These are phyloP conservation scores for Trichoderma koningiopsis DNA, from an alignment of 2,329 filamentous ascomycete genomes.

Conservation along the genomic window DNA sequence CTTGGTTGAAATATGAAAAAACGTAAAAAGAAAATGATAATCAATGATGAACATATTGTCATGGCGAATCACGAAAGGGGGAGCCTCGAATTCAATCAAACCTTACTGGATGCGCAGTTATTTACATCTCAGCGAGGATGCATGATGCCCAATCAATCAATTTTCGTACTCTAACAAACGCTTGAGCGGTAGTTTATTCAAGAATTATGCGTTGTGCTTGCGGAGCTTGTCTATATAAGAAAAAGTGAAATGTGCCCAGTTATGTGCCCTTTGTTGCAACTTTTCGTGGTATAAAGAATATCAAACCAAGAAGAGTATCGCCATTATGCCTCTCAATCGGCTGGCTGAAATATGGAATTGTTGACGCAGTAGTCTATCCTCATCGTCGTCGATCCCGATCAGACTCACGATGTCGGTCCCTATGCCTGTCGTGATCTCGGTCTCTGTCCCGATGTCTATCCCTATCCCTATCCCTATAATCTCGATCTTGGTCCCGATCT, in stretches of 20 bases:
- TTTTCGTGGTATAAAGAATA: background rate
- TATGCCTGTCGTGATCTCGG: slow-evolving; percentile 11
- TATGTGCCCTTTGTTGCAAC: background rate
- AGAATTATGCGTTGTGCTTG: background rate
- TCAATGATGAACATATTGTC: background rate
- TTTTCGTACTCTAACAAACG: background rate
- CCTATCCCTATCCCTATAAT: slow-evolving; percentile 13
- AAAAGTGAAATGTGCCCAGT: background rate
- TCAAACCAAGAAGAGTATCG: background rate
- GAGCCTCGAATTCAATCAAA: background rate
- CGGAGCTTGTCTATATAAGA: background rate
- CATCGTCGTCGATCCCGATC: slow-evolving; percentile 29
- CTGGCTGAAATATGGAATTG: background rate
- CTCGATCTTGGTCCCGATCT: slow-evolving; percentile 14
- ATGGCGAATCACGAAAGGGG: background rate
- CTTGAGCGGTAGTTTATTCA: background rate
- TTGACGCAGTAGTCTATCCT: background rate
- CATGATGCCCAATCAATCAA: background rate
- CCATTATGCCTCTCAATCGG: background rate
- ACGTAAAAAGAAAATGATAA: background rate
- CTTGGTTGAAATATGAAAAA: background rate
- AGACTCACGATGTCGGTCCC: slow-evolving; percentile 14
- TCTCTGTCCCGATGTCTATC: slow-evolving; percentile 29
- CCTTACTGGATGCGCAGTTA: background rate
- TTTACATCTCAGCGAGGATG: background rate